Percentiles rank a stretch among this genome's conserved stretches.
Evolutionary conservation across 805 yeast genomes (phyloP).

Genomic region (Priceomyces haplophilus): DNA sequence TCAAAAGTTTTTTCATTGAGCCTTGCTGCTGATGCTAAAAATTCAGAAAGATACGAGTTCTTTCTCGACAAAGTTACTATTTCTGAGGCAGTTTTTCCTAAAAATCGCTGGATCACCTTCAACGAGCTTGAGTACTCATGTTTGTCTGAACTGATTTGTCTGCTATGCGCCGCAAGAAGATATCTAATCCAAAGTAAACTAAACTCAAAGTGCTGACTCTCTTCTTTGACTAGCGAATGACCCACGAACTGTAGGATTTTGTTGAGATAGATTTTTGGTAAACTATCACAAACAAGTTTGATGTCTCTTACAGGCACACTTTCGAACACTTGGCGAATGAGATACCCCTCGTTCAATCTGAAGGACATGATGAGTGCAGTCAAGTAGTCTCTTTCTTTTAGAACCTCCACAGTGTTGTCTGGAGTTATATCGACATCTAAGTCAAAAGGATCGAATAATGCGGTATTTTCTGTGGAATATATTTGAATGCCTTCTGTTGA

Average conservation of each 20-base stretch:
- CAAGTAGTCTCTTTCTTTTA: constrained; percentile 61
- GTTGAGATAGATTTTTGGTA: constrained; percentile 76
- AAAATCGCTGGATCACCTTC: constrained; percentile 71
- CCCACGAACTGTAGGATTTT: constrained; percentile 70
- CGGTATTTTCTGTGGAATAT: constrained; percentile 71
- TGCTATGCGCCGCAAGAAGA: constrained; percentile 71
- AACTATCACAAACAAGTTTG: constrained; percentile 56
- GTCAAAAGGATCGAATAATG: constrained; percentile 91
- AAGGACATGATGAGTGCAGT: constrained; percentile 89
- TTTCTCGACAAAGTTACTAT: constrained; percentile 53
- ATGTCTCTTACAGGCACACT: constrained; percentile 69
- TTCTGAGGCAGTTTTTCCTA: constrained; percentile 72
- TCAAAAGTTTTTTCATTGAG: constrained; percentile 18
- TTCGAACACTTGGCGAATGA: constrained; percentile 74
- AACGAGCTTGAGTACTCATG: constrained; percentile 61
- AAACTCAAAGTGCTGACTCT: constrained; percentile 82
- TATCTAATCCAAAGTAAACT: constrained; percentile 76
- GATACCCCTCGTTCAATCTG: constrained; percentile 76
- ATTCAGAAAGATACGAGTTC: constrained; percentile 54
- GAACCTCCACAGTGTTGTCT: constrained; percentile 59
- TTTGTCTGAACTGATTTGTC: constrained; percentile 59
- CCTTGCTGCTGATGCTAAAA: constrained; percentile 36
- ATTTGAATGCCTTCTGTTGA: constrained; percentile 90
- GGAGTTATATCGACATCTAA: constrained; percentile 92
- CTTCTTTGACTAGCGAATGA: constrained; percentile 48